Conservation (phyloP, 2,329 filamentous ascomycete genomes). For the Plenodomus lindquistii region DNA sequence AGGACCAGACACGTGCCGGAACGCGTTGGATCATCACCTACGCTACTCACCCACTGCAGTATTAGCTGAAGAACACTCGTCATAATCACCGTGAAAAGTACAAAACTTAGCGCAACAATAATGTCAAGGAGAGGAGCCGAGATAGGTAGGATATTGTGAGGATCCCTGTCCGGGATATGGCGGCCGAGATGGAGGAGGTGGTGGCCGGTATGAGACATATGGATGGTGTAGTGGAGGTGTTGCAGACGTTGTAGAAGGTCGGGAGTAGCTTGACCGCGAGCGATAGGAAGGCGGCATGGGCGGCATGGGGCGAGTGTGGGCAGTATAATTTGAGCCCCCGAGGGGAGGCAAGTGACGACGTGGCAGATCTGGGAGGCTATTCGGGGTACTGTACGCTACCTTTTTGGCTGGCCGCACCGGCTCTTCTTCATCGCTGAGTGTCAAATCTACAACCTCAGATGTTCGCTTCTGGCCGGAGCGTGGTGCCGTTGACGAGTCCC, state of each 20-base stretch:
- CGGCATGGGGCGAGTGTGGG: conserved; percentile 23
- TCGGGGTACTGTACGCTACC: conserved; percentile 48
- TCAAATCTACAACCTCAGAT: conserved; percentile 55
- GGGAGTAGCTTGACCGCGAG: conserved; percentile 22
- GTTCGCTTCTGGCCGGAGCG: conserved; percentile 49
- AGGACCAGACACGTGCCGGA: background rate
- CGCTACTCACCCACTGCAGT: conserved; percentile 20
- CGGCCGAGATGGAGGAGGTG: conserved; percentile 25
- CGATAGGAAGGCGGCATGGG: conserved; percentile 16
- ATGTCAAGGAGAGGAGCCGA: conserved; percentile 33
- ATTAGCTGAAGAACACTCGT: conserved; percentile 25
- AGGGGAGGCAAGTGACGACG: conserved; percentile 32
- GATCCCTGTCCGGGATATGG: conserved; percentile 30
- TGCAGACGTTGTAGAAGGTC: conserved; percentile 17
- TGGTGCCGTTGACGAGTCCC: conserved; percentile 44
- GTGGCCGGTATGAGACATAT: conserved; percentile 25
- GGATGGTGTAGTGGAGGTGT: conserved; percentile 18
- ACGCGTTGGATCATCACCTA: conserved; percentile 6
- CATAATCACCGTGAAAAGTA: conserved; percentile 15
- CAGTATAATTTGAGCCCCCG: conserved; percentile 12
- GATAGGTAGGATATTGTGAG: conserved; percentile 29
- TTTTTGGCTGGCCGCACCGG: conserved; percentile 43
- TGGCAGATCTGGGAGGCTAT: conserved; percentile 37
- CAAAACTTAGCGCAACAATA: conserved; percentile 12
- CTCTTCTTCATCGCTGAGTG: conserved; percentile 54